A percentile compares a stretch with the other conserved stretches of the same genome.
phyloP scores from a whole-genome alignment of 768 basidiomycete species.

The Suillus cothurnatus region DNA sequence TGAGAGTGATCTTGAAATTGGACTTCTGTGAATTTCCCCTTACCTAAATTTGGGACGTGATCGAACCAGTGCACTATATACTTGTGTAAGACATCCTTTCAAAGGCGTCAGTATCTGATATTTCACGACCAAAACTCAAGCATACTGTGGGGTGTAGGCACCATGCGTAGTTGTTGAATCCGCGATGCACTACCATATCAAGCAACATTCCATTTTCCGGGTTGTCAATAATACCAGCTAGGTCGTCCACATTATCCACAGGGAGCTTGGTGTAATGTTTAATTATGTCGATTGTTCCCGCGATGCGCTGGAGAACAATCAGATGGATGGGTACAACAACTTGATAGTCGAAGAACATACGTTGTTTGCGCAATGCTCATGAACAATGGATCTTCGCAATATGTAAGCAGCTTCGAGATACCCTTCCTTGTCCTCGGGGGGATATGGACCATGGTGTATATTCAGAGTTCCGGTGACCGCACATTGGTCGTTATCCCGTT shows the following conservation, averaged over 20 bases:
- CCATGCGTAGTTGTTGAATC: neutral
- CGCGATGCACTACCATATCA: rapidly evolving
- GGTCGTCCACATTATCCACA: no score
- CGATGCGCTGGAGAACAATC: no score
- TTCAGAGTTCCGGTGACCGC: neutral
- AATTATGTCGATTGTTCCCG: no score
- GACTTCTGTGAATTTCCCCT: neutral
- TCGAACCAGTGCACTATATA: neutral
- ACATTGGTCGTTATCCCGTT: neutral
- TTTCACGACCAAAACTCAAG: neutral
- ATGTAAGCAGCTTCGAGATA: neutral
- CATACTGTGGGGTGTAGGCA: neutral
- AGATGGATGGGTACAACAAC: no score
- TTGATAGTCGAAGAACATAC: no score
- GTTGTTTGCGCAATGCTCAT: no score
- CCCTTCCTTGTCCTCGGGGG: neutral
- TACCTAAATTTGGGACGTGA: neutral
- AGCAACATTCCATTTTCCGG: neutral
- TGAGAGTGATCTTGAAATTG: neutral
- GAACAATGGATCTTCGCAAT: neutral
- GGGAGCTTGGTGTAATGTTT: no score
- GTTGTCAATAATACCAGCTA: no score
- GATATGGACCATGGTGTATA: neutral
- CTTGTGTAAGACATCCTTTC: neutral
- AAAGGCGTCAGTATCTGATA: neutral